These are phyloP conservation scores for Calonectria fujianensis DNA, from an alignment of 2,329 filamentous ascomycete genomes.

Conservation along the genomic window DNA sequence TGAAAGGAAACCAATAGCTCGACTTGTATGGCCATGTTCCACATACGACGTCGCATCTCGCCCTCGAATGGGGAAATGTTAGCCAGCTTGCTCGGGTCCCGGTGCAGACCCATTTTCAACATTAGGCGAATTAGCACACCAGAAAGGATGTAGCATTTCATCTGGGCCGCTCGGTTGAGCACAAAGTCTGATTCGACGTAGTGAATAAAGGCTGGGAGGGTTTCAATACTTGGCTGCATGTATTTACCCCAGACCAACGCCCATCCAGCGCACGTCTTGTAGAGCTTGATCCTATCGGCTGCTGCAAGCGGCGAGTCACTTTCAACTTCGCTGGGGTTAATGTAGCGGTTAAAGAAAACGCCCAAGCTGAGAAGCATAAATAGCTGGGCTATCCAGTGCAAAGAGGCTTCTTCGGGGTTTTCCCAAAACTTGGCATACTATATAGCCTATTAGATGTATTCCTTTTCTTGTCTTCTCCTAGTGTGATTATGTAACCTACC, in stretches of 20 bases:
- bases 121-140: conserved; percentile 72
- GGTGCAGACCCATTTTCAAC: conserved; percentile 76
- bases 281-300: conserved; percentile 68
- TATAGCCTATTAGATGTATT: conserved; percentile 31
- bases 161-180: conserved; percentile 69
- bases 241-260: conserved; percentile 71
- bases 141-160: conserved; percentile 72
- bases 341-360: conserved; percentile 66
- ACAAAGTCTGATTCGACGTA: conserved; percentile 74
- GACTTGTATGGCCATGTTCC: conserved; percentile 74
- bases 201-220: conserved; percentile 70
- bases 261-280: conserved; percentile 70
- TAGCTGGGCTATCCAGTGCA: conserved; percentile 71
- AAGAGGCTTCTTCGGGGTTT: conserved; percentile 61
- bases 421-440: conserved; percentile 71
- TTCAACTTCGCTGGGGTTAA: conserved; percentile 66
- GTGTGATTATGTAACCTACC: conserved; percentile 54
- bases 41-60: conserved; percentile 73
- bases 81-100: conserved; percentile 71
- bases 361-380: conserved; percentile 68
- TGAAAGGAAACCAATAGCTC: conserved; percentile 81
- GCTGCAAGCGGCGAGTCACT: conserved; percentile 62
- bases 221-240: conserved; percentile 68
- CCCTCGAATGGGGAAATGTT: conserved; percentile 71
- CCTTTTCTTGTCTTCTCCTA: not conserved